Base-by-base conservation (phyloP, 805 yeast species). In the Teunomyces lycoperdinae region DNA sequence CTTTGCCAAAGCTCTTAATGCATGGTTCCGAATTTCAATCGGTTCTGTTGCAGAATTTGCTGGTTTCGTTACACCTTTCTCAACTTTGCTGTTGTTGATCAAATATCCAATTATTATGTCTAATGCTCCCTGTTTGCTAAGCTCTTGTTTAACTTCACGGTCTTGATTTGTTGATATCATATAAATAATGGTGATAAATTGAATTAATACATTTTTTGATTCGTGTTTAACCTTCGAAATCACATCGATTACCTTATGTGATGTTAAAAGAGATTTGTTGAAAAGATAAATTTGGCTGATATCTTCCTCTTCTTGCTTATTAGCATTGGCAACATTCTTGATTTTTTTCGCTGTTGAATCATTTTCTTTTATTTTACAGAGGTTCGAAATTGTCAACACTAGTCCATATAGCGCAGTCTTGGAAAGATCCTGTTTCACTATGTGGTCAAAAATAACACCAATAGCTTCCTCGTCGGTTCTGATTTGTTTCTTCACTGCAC, bases 41-140 rank as follows among this genome's bases (percentile, higher is more conserved):
- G 56, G 55, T 3, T 54, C 57, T 0, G 50, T 30, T 10, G 43
- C 47, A 1, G 46, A 46, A 13, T 16, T 34, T 5, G 51, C 47
- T 5, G 70, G 69, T 30, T 58, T 48, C 0, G 64, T 58, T 24
- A 50, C 50, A 1, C 55, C 55, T 11, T 50, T 35, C 45, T 31
- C 42, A 13, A 68, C 56, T 1, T 50, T 47, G 51, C 68, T 66
- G 39, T 49, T 51, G 40, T 53, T 58, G 13, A 73, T 57, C 29
- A 80, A 60, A 43, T 65, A 79, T 8, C 69, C 66, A 9, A 80
- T 45, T 1, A 73, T 32, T 1, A 74, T 51, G 38, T 63, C 69
- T 34, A 78, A 50, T 0, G 73, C 76, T 0, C 82, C 83, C 53
- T 78, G 80, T 42, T 71, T 65, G 8, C 74, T 75, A 4, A 78